Evolutionary conservation across 768 basidiomycete species (phyloP).

Genomic region (Kwoniella sp.): DNA sequence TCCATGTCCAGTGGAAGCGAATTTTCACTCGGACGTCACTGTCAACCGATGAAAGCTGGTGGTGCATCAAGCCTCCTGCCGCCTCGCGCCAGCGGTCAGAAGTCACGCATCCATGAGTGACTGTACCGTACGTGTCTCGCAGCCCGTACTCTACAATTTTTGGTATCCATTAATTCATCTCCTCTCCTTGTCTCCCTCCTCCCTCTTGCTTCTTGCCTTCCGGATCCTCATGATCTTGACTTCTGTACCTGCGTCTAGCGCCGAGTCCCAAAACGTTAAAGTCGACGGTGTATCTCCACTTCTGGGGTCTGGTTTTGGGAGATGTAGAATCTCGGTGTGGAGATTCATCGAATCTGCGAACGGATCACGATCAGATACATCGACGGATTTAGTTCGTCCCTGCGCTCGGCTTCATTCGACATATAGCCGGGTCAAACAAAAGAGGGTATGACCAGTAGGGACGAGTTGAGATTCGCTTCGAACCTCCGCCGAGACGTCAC

Average conservation of each 20-base stretch:
- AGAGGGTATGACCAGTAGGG: neutral
- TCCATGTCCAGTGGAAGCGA: too few species aligned
- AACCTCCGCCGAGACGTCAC: conserved; percentile 22
- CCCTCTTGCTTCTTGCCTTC: neutral
- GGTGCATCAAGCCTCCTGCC: too few species aligned
- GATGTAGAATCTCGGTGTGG: conserved; percentile 16
- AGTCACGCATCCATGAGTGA: too few species aligned
- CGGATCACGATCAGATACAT: neutral
- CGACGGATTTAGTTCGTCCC: too few species aligned
- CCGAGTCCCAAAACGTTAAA: conserved; percentile 48
- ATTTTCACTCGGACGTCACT: too few species aligned
- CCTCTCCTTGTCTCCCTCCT: neutral
- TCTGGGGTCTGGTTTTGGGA: conserved; percentile 17
- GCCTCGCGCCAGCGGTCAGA: too few species aligned
- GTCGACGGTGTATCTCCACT: conserved; percentile 13
- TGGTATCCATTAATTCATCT: too few species aligned
- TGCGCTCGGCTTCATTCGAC: too few species aligned
- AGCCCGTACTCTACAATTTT: too few species aligned
- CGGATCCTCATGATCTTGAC: conserved; percentile 33
- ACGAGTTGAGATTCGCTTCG: neutral
- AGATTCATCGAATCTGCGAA: conserved; percentile 18
- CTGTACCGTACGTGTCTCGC: too few species aligned
- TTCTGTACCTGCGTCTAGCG: conserved; percentile 32
- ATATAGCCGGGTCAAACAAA: too few species aligned
- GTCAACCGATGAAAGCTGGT: too few species aligned